Evolutionary conservation across 192 early-diverging fungal genomes (phyloP).

Genomic region (Coemansia asiatica): DNA sequence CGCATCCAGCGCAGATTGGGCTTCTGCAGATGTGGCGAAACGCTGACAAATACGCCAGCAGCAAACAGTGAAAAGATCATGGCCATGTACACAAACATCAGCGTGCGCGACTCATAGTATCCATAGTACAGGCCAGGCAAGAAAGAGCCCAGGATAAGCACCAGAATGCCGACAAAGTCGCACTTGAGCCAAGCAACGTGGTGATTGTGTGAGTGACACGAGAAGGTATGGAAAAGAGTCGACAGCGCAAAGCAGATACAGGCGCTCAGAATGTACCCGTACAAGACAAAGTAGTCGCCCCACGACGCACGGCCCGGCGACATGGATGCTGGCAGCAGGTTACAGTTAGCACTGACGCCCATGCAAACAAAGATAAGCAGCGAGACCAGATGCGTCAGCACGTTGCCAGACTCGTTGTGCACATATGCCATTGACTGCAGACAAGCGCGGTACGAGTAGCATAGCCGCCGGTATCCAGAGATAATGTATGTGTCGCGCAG

Average conservation of each 20-base stretch:
- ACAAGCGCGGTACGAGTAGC: constrained; percentile 73
- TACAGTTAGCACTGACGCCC: constrained; percentile 47
- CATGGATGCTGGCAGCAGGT: constrained; percentile 43
- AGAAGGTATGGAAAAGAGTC: constrained; percentile 75
- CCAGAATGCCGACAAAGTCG: constrained; percentile 89
- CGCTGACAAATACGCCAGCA: constrained; percentile 66
- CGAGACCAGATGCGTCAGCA: constrained; percentile 81
- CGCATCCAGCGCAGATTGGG: constrained; percentile 79
- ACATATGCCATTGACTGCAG: constrained; percentile 73
- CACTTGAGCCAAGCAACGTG: constrained; percentile 64
- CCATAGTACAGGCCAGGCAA: constrained; percentile 55
- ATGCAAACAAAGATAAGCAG: constrained; percentile 63
- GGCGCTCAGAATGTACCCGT: constrained; percentile 75
- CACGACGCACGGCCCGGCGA: constrained; percentile 50
- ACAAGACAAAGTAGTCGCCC: constrained; percentile 71
- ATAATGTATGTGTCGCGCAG: constrained; percentile 77
- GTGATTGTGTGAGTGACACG: constrained; percentile 74
- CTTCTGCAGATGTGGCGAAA: constrained; percentile 67
- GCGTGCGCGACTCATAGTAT: constrained; percentile 60
- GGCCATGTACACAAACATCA: constrained; percentile 60
- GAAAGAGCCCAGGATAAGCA: constrained; percentile 67
- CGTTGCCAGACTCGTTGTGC: constrained; percentile 94
- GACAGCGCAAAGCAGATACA: constrained; percentile 79
- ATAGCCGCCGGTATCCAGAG: constrained; percentile 78
- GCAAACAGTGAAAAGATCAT: constrained; percentile 63